Base-by-base conservation (phyloP, 2,329 filamentous ascomycete species). In the Lasiodiplodia theobromae region DNA sequence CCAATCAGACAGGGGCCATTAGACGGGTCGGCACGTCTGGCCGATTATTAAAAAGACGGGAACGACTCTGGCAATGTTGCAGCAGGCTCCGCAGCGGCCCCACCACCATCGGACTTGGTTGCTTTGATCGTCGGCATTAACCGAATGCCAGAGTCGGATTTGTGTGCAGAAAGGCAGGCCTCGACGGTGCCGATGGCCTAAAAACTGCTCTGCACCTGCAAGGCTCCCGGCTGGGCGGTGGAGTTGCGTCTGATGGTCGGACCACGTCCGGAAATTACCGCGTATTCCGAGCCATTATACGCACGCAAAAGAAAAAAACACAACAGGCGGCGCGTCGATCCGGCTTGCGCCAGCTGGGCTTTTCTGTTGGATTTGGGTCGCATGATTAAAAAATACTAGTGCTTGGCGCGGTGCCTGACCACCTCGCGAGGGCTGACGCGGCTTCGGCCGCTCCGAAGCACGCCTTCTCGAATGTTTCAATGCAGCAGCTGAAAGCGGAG, bases 361-460 rank as follows among this genome's bases (percentile, higher is more conserved):
- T 25, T 28, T 28, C 53, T 57, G 58, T 25, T 25, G 40, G 40
- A 7, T 28, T 28, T 28, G 28, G 25, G 28, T 49, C 58, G 58
- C 31, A 34, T 37, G 58, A 62, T 34, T 23, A 21, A 57, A 2
- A 28, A 28, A 28, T 5, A 25, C n/a, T 21, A 28, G 40, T 18
- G 14, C 57, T 62, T 62, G 57, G 57, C 57, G 40, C 14, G 16
- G 38, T 25, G 40, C 23, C 52, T 54, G 18, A 21, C 14, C 1
- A 31, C 4, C 53, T 31, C 23, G 14, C 16, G 38, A 34, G 40
- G 58, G 58, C 56, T 62, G 58, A 62, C 58, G 58, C 58, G 58
- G 58, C 58, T 49, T 62, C 58, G 58, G 58, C 58, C 40, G 40
- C 25, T 34, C 58, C 58, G 58, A 62, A 10, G 11, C 6, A 12